A percentile compares a stretch with the other conserved stretches of the same genome.
These are phyloP conservation scores for Pezicula rhizophila DNA, from an alignment of 2,329 filamentous ascomycete species.

Conservation along the genomic window DNA sequence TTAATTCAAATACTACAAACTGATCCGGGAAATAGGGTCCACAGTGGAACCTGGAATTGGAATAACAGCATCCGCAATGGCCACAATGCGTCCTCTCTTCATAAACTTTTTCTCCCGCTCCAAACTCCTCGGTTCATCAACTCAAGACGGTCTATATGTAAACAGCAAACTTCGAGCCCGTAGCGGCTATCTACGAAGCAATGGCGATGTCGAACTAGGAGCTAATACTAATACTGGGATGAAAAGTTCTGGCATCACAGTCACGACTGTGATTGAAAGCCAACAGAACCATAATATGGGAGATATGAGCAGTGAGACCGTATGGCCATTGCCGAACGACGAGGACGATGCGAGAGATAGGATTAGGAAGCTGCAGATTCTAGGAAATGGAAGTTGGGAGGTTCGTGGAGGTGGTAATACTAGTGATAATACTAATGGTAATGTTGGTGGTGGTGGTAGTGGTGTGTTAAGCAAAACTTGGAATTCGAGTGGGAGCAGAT, in stretches of 20 bases:
- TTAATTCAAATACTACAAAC: too few species aligned
- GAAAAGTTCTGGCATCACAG: conserved; percentile 1
- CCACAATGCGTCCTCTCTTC: conserved; percentile 22
- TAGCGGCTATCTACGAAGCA: conserved; percentile 6
- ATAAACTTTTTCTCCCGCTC: conserved; percentile 12
- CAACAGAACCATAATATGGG: conserved; percentile 1
- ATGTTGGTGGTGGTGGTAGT: background rate
- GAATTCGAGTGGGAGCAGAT: conserved; percentile 1
- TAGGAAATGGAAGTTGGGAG: background rate
- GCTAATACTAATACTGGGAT: conserved; percentile 4
- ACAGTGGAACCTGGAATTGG: conserved; percentile 20
- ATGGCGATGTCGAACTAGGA: conserved; percentile 4
- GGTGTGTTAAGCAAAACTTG: conserved; percentile 1
- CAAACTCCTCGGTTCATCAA: conserved; percentile 7
- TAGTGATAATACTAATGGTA: background rate
- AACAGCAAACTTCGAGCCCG: background rate
- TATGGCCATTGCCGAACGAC: background rate
- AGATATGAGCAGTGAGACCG: background rate
- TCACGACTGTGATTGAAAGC: conserved; percentile 9
- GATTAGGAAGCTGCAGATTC: background rate
- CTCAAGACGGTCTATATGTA: background rate
- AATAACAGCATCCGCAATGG: conserved; percentile 16
- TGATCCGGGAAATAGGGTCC: conserved; percentile 4
- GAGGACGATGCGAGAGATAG: background rate
- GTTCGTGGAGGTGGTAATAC: background rate